Evolutionary conservation across 345 rosid genomes (phyloP), one percentile per base, ranked within the genome.

Genomic region (Rhizophora apiculata): DNA sequence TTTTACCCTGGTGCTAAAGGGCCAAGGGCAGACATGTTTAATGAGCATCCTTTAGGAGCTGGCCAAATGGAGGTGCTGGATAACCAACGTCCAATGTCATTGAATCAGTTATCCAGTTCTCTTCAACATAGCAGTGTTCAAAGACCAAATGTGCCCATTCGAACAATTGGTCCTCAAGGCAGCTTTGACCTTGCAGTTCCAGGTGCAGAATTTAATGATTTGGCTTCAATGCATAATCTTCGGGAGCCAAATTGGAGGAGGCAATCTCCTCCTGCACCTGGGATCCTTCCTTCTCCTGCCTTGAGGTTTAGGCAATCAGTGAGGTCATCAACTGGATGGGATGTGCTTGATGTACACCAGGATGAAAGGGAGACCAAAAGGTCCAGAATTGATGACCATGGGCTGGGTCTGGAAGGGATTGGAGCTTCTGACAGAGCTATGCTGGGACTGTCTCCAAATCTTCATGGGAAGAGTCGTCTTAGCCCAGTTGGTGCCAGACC

Each of bases 331-430:
- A 85, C 85, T 73, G 84, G 96, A 34, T 85, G 96, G 96, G 96
- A 91, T 79, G 86, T 82, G 54, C 83, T 82, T 72, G 96, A 92
- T 66, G 81, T 74, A 34, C 79, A 64, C 70, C 89, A 82, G 60
- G 67, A 82, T 60, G 89, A 84, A 65, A 86, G 92, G 75, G 93
- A 85, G 65, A 29, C 86, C 57, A 95, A 95, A 77, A 81, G 97
- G 46, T 73, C 85, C 8, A 82, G 96, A 75, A 78, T 90, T 75
- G 89, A 84, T 79, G 85, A 87, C 68, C 81, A 68, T 74, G 84
- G 82, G 26, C 68, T 81, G 64, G 79, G 80, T 69, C 68, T 81
- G 69, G 88, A 82, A 64, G 80, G 83, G 65, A 74, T 74, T 71
- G 84, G 85, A 63, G 74, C 77, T 60, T 67, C 75, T 61, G 89